Evolutionary conservation across 495 filamentous ascomycete species (phyloP), one percentile per base, ranked within the genome.

Genomic region (Neurospora sp.): DNA sequence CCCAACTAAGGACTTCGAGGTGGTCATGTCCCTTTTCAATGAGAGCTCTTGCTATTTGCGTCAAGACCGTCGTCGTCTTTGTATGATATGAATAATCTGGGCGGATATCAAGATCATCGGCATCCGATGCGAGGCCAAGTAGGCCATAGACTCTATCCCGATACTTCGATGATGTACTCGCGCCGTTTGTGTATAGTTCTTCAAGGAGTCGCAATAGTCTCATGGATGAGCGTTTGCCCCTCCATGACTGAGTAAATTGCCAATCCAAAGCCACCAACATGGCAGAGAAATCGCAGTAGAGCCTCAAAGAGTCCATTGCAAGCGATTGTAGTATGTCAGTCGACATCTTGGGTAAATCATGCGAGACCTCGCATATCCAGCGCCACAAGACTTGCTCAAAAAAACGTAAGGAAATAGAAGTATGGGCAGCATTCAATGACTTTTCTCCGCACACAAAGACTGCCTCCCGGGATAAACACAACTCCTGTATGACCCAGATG

Each of bases 311-410:
- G 7, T 9, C 7, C 3, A 0, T 18, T n/a, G 6, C 18, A 20
- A 48, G 1, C 8, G 3, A 10, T 11, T 0, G 8, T 20, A 48
- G 8, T 2, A 11, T 48, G 18, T 10, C 8, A n/a, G n/a, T 48
- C 44, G n/a, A 20, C 44, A 4, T 46, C 44, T 20, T 20, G 18
- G n/a, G 44, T 46, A 46, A 2, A 1, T n/a, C 42, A 9, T 1
- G 0, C 38, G 5, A 39, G 38, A 5, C 0, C 6, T 1, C 10
- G 0, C 0, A 1, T 39, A 10, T 39, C 1, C 9, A 0, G n/a
- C 9, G 44, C 44, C 44, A 11, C 3, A 48, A 48, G 3, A 22
- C 18, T 11, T 27, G 2, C 11, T 0, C 0, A 2, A 59, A 59
- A 0, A 59, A 12, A 1, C 5, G 9, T 27, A 2, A 5, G 2